phyloP scores from a whole-genome alignment of 2,329 filamentous ascomycete genomes.

The Nothophaeocryptopus gaeumannii region DNA sequence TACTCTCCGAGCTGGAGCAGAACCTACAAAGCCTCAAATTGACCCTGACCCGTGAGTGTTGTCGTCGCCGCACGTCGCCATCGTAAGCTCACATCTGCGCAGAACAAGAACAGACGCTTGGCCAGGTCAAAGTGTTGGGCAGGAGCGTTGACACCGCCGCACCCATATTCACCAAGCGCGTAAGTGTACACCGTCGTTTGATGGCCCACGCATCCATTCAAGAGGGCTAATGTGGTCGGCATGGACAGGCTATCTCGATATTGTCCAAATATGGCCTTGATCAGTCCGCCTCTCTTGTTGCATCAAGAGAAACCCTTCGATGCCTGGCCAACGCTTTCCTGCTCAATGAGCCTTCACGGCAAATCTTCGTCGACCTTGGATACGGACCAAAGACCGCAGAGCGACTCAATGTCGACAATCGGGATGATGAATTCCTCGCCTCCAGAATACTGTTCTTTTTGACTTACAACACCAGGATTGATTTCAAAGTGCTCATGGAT shows the following conservation, averaged over 20 bases:
- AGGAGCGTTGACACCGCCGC: slow-evolving; percentile 69
- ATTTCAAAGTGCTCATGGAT: slow-evolving; percentile 64
- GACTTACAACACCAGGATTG: slow-evolving; percentile 71
- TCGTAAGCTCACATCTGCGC: slow-evolving; percentile 13
- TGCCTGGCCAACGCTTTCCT: slow-evolving; percentile 84
- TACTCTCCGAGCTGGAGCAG: slow-evolving; percentile 29
- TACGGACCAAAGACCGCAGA: slow-evolving; percentile 66
- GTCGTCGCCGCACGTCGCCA: neutral
- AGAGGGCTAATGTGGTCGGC: slow-evolving; percentile 2
- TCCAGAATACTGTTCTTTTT: slow-evolving; percentile 76
- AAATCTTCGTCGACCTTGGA: slow-evolving; percentile 69
- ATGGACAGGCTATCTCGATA: slow-evolving; percentile 60
- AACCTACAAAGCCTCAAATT: slow-evolving; percentile 29
- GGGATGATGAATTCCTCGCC: slow-evolving; percentile 81
- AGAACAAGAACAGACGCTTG: slow-evolving; percentile 61
- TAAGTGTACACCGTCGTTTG: slow-evolving; percentile 37
- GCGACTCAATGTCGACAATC: slow-evolving; percentile 65
- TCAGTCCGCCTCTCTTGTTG: slow-evolving; percentile 52
- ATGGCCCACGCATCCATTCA: neutral
- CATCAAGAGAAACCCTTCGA: slow-evolving; percentile 72
- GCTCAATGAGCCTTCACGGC: slow-evolving; percentile 64
- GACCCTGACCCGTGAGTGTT: slow-evolving; percentile 28
- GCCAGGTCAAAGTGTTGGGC: slow-evolving; percentile 73
- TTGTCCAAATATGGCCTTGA: slow-evolving; percentile 68
- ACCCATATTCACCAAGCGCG: slow-evolving; percentile 79